Percentiles rank a stretch among this genome's conserved stretches.
Evolutionary conservation across 176 grass and related monocot genomes (phyloP).

Genomic region (Triticum urartu): DNA sequence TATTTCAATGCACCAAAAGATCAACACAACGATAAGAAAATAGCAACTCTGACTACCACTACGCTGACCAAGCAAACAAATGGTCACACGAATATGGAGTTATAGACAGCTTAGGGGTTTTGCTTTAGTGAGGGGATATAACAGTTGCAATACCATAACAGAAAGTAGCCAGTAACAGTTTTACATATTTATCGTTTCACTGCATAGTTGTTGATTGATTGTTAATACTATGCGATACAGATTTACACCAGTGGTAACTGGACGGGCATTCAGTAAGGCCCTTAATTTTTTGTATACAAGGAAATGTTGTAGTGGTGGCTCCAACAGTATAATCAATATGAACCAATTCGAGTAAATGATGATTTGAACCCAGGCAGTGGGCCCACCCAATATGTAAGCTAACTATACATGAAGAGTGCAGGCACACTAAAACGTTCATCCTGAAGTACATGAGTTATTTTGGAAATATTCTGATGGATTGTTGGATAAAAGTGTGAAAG

Average conservation of each 20-base stretch:
- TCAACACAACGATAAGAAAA: slow-evolving; percentile 8
- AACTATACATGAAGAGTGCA: neutral
- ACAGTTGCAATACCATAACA: neutral
- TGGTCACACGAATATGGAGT: neutral
- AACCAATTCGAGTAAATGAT: neutral
- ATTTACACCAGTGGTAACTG: neutral
- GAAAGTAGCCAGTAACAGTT: neutral
- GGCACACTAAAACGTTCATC: neutral
- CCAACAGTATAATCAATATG: neutral
- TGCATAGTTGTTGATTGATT: neutral
- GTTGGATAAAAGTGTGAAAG: neutral
- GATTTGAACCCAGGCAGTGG: neutral
- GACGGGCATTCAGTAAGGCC: neutral
- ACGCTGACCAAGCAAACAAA: neutral
- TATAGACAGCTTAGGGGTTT: neutral
- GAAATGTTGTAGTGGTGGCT: neutral
- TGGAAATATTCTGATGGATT: neutral
- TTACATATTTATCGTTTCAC: neutral
- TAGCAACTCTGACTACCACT: slow-evolving; percentile 1
- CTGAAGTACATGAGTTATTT: slow-evolving; percentile 1
- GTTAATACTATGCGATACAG: neutral
- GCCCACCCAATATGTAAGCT: neutral
- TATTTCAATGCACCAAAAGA: slow-evolving; percentile 6
- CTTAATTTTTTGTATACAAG: neutral
- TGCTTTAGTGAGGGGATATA: neutral